Evolutionary conservation across 75 land plant genomes (phyloP).

Genomic region (Gnetum montanum): DNA sequence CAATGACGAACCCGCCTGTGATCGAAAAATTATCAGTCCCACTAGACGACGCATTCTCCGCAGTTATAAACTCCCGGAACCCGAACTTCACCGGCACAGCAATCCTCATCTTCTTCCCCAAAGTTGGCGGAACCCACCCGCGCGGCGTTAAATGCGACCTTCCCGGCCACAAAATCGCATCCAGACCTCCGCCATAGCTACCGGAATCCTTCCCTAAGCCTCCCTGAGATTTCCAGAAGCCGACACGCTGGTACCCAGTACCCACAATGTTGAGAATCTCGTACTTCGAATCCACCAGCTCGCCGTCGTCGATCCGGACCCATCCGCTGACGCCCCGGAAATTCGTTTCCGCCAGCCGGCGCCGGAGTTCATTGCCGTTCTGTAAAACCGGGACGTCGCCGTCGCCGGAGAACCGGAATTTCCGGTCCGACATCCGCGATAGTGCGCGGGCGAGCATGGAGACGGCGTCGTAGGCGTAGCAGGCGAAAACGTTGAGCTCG

Average conservation of each 20-base stretch:
- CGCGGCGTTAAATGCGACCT: constrained; percentile 9
- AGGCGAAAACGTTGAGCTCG: too few species aligned
- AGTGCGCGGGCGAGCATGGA: too few species aligned
- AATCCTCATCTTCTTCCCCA: constrained; percentile 15
- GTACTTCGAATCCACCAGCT: constrained; percentile 7
- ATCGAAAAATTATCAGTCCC: too few species aligned
- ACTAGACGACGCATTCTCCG: too few species aligned
- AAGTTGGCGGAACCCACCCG: constrained; percentile 24
- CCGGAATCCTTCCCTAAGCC: too few species aligned
- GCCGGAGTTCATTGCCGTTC: constrained; percentile 10
- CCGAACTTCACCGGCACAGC: constrained; percentile 29
- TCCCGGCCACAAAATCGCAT: constrained; percentile 29
- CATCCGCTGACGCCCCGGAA: constrained; percentile 9
- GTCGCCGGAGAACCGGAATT: too few species aligned
- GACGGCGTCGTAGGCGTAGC: too few species aligned
- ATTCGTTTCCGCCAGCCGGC: neutral
- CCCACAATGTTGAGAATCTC: constrained; percentile 31
- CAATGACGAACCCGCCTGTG: constrained; percentile 31
- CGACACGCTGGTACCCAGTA: constrained; percentile 8
- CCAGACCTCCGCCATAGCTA: neutral
- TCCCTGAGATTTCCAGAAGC: constrained; percentile 24
- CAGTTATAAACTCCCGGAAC: constrained; percentile 18
- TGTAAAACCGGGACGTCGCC: too few species aligned
- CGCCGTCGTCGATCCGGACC: constrained; percentile 2
- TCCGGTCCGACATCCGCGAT: too few species aligned